phyloP scores from a whole-genome alignment of 345 rosid genomes.

The Mercurialis annua region DNA sequence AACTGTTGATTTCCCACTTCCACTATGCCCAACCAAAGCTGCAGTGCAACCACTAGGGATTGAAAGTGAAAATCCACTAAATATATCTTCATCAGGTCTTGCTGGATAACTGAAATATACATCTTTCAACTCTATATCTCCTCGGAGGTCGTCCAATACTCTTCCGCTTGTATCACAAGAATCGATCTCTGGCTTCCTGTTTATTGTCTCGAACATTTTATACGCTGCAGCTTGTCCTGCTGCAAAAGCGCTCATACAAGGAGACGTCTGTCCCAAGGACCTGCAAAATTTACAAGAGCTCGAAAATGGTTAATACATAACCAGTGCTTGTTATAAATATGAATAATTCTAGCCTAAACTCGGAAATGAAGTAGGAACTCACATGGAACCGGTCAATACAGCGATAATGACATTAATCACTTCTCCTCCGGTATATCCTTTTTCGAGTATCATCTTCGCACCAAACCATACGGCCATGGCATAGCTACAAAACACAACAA shows the following conservation, averaged over 20 bases:
- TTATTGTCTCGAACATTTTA: conserved; percentile 42
- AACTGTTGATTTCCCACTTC: conserved; percentile 49
- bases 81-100: conserved; percentile 37
- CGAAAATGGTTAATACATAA: neutral
- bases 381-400: conserved; percentile 74
- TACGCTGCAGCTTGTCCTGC: conserved; percentile 46
- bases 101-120: conserved; percentile 45
- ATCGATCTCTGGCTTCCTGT: conserved; percentile 39
- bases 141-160: conserved; percentile 29
- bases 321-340: no score
- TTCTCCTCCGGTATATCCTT: conserved; percentile 57
- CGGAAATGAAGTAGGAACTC: conserved; percentile 22
- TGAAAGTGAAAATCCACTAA: conserved; percentile 37
- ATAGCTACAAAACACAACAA: conserved; percentile 46
- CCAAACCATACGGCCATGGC: conserved; percentile 67
- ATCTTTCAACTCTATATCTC: conserved; percentile 38
- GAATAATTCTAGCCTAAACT: no score
- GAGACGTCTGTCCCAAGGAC: conserved; percentile 44
- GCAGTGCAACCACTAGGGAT: conserved; percentile 35
- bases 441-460: conserved; percentile 51
- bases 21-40: conserved; percentile 49
- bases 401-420: conserved; percentile 57
- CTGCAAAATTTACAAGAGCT: conserved; percentile 13
- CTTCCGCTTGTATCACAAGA: conserved; percentile 25
- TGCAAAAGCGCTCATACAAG: conserved; percentile 40